Evolutionary conservation across 352 stramenopile species (phyloP).

Genomic region (Pythium sukuiense): DNA sequence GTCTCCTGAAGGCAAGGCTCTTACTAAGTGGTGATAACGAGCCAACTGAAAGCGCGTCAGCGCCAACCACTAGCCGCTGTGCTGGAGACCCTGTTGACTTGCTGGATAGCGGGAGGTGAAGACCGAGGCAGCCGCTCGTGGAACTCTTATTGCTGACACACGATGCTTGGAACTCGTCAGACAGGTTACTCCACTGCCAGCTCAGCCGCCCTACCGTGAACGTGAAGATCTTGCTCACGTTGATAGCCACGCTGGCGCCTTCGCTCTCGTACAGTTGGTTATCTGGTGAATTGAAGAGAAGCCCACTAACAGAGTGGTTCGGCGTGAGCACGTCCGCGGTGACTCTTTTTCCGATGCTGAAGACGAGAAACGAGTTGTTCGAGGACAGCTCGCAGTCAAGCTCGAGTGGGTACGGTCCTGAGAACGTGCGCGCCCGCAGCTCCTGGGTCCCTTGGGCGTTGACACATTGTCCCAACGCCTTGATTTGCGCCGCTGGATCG

Average conservation of each 20-base stretch:
- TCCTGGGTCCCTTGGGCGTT: background rate
- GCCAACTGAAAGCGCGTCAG: background rate
- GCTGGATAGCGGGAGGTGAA: background rate
- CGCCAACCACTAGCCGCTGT: background rate
- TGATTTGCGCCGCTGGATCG: background rate
- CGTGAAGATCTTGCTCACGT: slow-evolving; percentile 17
- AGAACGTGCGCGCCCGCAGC: background rate
- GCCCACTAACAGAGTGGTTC: background rate
- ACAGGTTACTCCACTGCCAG: slow-evolving; percentile 11
- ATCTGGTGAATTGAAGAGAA: too few relatives aligned
- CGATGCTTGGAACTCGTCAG: background rate
- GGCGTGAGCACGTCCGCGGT: background rate
- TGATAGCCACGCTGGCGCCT: background rate
- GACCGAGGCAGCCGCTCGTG: background rate
- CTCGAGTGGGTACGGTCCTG: background rate
- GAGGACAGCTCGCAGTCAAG: background rate
- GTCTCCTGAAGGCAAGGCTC: background rate
- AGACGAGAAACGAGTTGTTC: background rate
- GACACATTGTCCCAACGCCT: background rate
- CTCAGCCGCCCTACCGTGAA: slow-evolving; percentile 17
- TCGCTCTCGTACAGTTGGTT: too few relatives aligned
- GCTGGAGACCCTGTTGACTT: background rate
- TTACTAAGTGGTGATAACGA: too few relatives aligned
- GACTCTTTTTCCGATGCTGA: background rate
- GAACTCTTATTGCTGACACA: background rate